phyloP scores from a whole-genome alignment of 139 green algal genomes.

The Chlamydomonas sphaeroides region DNA sequence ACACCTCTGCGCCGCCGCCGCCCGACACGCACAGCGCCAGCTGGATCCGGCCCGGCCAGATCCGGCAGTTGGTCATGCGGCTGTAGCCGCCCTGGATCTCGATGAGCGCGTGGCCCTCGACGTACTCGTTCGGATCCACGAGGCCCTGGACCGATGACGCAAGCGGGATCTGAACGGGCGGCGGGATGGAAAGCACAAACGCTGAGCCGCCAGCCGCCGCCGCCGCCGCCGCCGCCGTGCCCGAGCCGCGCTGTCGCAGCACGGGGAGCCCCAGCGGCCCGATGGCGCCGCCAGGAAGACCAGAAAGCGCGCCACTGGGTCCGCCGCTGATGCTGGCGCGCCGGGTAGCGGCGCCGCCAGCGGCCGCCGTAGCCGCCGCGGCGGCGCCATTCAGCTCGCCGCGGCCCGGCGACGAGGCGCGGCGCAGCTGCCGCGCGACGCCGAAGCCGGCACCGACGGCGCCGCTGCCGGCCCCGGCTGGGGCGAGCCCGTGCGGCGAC shows the following conservation, averaged over 20 bases:
- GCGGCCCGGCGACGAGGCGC: background rate
- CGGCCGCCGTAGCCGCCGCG: too few species aligned
- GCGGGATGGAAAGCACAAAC: background rate
- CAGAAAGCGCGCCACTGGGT: too few species aligned
- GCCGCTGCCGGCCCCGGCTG: too few species aligned
- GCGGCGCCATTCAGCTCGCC: too few species aligned
- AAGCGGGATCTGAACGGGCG: background rate
- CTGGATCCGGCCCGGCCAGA: conserved; percentile 21
- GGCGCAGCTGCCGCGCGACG: background rate
- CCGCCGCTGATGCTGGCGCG: background rate
- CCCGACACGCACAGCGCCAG: conserved; percentile 26
- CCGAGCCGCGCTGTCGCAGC: too few species aligned
- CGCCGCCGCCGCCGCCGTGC: too few species aligned
- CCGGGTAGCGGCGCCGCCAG: background rate
- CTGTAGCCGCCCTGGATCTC: conserved; percentile 28
- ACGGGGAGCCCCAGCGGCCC: too few species aligned
- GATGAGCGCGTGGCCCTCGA: conserved; percentile 17
- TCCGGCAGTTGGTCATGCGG: conserved; percentile 8
- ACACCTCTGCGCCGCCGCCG: background rate
- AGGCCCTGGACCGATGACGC: background rate
- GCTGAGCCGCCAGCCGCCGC: background rate
- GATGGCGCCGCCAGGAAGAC: too few species aligned
- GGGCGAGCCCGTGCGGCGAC: too few species aligned
- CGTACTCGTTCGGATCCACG: conserved; percentile 18
- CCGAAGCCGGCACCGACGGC: too few species aligned